A percentile compares a stretch with the other conserved stretches of the same genome.
Conservation (phyloP, 1,284 basidiomycete genomes). For the Trichosporon faecale region DNA sequence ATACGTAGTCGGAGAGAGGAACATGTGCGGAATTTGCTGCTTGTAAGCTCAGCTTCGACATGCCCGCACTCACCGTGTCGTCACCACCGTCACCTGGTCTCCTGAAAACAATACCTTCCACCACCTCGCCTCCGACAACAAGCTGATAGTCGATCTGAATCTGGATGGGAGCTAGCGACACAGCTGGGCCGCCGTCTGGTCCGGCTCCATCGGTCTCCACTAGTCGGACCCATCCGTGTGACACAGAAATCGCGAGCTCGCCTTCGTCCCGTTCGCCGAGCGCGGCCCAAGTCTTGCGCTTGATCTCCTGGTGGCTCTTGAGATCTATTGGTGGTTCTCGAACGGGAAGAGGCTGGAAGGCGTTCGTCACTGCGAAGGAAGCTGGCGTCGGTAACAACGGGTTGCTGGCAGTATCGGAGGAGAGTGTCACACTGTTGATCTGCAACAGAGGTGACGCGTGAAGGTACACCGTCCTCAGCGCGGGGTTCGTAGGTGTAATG, state of each 20-base stretch:
- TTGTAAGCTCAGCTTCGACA: not conserved
- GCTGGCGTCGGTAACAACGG: slow-evolving; percentile 63
- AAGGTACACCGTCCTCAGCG: slow-evolving; percentile 45
- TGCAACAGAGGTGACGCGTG: slow-evolving; percentile 46
- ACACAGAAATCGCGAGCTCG: slow-evolving; percentile 86
- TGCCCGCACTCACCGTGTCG: slow-evolving; percentile 61
- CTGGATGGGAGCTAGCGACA: slow-evolving; percentile 42
- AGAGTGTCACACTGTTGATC: slow-evolving; percentile 45
- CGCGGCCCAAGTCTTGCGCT: slow-evolving; percentile 85
- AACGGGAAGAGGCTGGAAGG: slow-evolving; percentile 48
- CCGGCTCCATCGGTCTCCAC: slow-evolving; percentile 29
- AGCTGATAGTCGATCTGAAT: slow-evolving; percentile 50
- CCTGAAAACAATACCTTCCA: slow-evolving; percentile 49
- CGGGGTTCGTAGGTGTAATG: slow-evolving; percentile 43
- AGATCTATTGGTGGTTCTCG: slow-evolving; percentile 62
- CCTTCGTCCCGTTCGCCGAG: slow-evolving; percentile 88
- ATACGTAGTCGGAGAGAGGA: slow-evolving; percentile 80
- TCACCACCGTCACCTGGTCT: slow-evolving; percentile 43
- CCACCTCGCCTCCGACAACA: slow-evolving; percentile 36
- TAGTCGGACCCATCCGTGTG: slow-evolving; percentile 66
- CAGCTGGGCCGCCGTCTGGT: slow-evolving; percentile 31
- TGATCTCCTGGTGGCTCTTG: slow-evolving; percentile 87
- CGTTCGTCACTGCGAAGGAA: slow-evolving; percentile 65
- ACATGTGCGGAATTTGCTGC: slow-evolving; percentile 87
- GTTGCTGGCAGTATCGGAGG: slow-evolving; percentile 40